Base-by-base conservation (phyloP, 2,329 filamentous ascomycete species). In the Sclerotinia glacialis region DNA sequence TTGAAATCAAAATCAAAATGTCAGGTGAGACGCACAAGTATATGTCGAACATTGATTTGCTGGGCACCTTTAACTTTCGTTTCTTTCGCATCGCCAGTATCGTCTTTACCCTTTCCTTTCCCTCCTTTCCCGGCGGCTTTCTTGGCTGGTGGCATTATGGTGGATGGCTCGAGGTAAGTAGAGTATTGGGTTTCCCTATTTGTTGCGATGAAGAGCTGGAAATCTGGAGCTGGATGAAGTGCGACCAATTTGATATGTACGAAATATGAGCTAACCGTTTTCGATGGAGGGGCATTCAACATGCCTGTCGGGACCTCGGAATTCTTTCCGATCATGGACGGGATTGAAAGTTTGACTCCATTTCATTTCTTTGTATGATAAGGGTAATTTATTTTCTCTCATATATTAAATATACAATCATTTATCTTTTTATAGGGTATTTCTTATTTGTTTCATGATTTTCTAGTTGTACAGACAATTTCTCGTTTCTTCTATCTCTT, bases 41-140 rank as follows among this genome's bases (percentile, higher is more conserved):
- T 91, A 77, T 93, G 90, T 50, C 90, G 85, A 63, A 90, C 88
- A 74, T 91, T 91, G 79, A 92, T 90, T 67, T 82, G 82, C 73
- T 88, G 86, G 0, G 87, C 88, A 31, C 86, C 83, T 74, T 88
- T 89, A 66, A 81, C 79, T 71, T 84, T 84, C 23, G 72, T 71
- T 31, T 71, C 74, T 40, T 73, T 74, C 52, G 76, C 75, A 14
- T 75, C 75, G 65, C 81, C 81, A 26, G 77, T 77, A 72, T 69
- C 76, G 72, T 69, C 76, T 50, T 75, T 76, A 34, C 74, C 75
- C 46, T 75, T 75, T 7, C 68, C 70, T 5, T 72, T 73, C 28
- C 65, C 71, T 0, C 72, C 71, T 65, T 72, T 74, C 26, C 72
- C 72, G 23, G 68, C 69, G 14, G 69, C 68, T 67, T 74, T 76